Percentiles rank a stretch among this genome's conserved stretches.
Evolutionary conservation across 2,329 filamentous ascomycete species (phyloP).

Genomic region (Hirsutella thompsonii): DNA sequence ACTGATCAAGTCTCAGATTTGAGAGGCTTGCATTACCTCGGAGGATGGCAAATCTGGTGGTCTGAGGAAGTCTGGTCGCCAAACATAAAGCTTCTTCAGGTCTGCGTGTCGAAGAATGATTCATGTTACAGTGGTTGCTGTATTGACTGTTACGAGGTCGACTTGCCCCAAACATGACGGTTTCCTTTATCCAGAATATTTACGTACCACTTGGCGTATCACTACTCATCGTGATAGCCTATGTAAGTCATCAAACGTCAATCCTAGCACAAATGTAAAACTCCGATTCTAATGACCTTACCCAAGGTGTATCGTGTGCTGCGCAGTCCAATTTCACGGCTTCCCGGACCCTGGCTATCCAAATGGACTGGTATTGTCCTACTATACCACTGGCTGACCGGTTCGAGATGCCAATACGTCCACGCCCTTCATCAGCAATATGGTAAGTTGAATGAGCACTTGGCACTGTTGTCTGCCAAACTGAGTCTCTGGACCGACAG

Average conservation of each 20-base stretch:
- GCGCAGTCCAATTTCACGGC: neutral
- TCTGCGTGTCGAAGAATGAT: no score
- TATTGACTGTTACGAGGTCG: no score
- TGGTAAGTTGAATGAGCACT: slow-evolving; percentile 4
- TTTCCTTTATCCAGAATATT: no score
- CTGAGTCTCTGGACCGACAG: slow-evolving; percentile 1
- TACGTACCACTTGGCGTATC: no score
- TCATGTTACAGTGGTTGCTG: no score
- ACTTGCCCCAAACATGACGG: no score
- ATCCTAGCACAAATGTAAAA: neutral
- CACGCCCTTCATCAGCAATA: slow-evolving; percentile 11
- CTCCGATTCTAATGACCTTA: neutral
- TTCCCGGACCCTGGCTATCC: slow-evolving; percentile 6
- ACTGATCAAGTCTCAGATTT: no score
- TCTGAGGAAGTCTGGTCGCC: no score
- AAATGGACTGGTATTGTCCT: slow-evolving; percentile 3
- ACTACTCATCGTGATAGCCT: no score
- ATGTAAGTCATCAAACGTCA: neutral
- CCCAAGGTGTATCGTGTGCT: neutral
- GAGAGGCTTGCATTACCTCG: no score
- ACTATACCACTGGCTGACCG: slow-evolving; percentile 2
- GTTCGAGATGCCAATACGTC: slow-evolving; percentile 6
- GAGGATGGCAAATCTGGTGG: no score
- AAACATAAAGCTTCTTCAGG: no score
- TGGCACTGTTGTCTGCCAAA: neutral